Conservation (phyloP, 148 eudicot species). For the Amaranthus hypochondriacus region DNA sequence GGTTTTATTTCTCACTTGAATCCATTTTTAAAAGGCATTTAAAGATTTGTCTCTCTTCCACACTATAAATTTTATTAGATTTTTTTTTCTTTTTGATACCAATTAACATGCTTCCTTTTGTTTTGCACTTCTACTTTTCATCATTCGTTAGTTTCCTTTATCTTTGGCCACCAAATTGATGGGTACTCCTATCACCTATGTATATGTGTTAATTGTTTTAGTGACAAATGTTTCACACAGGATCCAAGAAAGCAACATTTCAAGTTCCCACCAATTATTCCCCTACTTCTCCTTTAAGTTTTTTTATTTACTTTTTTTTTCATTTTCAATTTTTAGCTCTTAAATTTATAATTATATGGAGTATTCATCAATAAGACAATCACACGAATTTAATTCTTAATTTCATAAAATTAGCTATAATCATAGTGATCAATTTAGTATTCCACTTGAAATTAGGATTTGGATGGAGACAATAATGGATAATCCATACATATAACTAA, state of each 20-base stretch:
- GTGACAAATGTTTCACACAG: constrained; percentile 43
- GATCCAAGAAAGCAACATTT: constrained; percentile 64
- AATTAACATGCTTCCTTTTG: constrained; percentile 21
- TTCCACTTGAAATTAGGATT: no score
- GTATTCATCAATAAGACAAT: no score
- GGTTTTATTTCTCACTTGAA: constrained; percentile 28
- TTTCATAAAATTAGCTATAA: not conserved
- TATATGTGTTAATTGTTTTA: constrained; percentile 16
- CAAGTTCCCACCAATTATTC: constrained; percentile 33
- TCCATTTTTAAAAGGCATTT: not conserved
- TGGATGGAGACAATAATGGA: no score
- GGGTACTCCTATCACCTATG: constrained; percentile 8
- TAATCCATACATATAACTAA: no score
- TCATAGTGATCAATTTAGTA: constrained; percentile 7
- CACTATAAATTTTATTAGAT: constrained; percentile 12
- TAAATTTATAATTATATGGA: not conserved
- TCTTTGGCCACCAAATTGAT: constrained; percentile 51
- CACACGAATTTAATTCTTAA: not conserved
- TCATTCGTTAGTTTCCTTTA: constrained; percentile 69
- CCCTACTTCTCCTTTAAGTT: constrained; percentile 21
- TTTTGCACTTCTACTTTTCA: constrained; percentile 50
- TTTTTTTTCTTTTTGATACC: not conserved
- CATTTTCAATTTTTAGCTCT: not conserved
- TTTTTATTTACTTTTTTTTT: constrained; percentile 2
- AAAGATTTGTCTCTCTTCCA: constrained; percentile 18